phyloP scores from a whole-genome alignment of 176 grass and related monocot genomes.

The Rhipidocladum racemiflorum region DNA sequence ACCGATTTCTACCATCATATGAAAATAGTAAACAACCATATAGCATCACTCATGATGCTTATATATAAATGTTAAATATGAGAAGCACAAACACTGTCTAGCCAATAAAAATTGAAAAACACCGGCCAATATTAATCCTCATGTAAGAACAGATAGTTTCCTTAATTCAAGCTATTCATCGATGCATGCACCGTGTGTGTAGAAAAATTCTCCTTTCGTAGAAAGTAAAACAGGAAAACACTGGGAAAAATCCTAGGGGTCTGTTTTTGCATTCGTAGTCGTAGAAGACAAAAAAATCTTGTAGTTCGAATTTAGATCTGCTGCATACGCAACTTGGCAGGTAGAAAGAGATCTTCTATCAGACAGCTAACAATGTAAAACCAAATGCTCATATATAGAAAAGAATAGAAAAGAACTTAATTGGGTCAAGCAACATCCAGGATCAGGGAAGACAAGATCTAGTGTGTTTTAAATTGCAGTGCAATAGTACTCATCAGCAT shows the following conservation, averaged over 20 bases:
- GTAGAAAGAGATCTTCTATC: neutral
- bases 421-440: neutral
- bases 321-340: neutral
- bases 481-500: neutral
- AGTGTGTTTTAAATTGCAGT: neutral
- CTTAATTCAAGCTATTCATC: neutral
- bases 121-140: neutral
- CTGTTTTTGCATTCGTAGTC: neutral
- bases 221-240: neutral
- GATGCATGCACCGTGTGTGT: neutral
- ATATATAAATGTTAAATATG: neutral
- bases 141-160: neutral
- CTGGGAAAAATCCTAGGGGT: neutral
- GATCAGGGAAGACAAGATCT: slow-evolving; percentile 8
- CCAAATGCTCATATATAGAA: neutral
- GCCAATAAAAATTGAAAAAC: neutral
- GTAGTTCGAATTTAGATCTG: neutral
- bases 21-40: neutral
- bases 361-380: neutral
- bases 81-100: neutral
- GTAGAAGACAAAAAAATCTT: neutral
- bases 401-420: neutral
- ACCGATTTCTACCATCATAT: too few relatives aligned
- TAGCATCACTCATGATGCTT: neutral
- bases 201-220: neutral